A percentile compares a stretch with the other conserved stretches of the same genome.
These are phyloP conservation scores for Polymyxa betae DNA, from an alignment of 208 protist genomes.

Conservation along the genomic window DNA sequence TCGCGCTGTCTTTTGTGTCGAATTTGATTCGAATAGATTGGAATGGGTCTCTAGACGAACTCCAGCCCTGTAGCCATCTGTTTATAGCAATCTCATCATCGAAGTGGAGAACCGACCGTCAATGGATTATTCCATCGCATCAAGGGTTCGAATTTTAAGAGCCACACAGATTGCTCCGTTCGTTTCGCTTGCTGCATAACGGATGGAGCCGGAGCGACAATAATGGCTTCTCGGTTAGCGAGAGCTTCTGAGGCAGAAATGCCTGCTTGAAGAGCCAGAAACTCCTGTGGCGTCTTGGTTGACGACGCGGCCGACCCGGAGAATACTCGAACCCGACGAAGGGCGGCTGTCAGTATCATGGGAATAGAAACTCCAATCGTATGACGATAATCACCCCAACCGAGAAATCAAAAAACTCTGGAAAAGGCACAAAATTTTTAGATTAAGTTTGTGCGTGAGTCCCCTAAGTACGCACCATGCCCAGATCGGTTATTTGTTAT, in stretches of 20 bases:
- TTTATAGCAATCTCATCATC: neutral
- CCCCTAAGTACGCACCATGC: no score
- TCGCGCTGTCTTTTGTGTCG: neutral
- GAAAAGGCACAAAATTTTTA: no score
- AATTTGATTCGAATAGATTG: conserved; percentile 3
- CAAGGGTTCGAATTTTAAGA: conserved; percentile 4
- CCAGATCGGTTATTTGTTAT: no score
- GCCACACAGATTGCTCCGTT: neutral
- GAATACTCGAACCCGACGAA: neutral
- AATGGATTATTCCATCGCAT: conserved; percentile 27
- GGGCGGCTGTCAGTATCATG: neutral
- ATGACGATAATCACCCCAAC: neutral
- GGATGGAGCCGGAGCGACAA: conserved; percentile 1
- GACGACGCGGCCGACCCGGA: neutral
- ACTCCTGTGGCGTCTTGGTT: conserved; percentile 1
- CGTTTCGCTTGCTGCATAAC: conserved; percentile 53
- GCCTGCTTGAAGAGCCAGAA: conserved; percentile 4
- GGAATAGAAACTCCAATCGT: neutral
- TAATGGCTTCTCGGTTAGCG: neutral
- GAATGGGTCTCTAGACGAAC: neutral
- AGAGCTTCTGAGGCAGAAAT: neutral
- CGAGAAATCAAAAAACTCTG: neutral
- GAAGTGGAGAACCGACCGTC: neutral
- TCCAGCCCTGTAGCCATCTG: neutral
- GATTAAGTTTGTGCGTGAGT: no score